phyloP scores from a whole-genome alignment of 2,329 filamentous ascomycete genomes.

The Talaromyces sp. region DNA sequence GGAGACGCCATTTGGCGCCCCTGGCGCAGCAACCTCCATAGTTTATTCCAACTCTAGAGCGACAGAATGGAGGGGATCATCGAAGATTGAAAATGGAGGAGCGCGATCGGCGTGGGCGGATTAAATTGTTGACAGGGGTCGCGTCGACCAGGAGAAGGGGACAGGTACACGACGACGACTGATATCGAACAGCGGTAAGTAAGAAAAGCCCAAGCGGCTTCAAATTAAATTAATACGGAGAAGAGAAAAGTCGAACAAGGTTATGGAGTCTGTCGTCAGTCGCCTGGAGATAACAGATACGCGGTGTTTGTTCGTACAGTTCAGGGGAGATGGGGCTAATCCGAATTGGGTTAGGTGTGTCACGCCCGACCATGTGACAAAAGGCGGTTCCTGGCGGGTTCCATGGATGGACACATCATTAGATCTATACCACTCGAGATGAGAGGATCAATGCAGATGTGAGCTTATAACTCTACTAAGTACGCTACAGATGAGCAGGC shows the following conservation, averaged over 20 bases:
- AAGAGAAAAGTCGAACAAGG: slow-evolving; percentile 10
- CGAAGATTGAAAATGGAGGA: slow-evolving; percentile 15
- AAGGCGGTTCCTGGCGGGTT: slow-evolving; percentile 16
- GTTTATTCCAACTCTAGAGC: slow-evolving; percentile 28
- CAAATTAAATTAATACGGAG: slow-evolving; percentile 22
- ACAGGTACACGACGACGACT: neutral
- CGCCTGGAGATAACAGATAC: slow-evolving; percentile 18
- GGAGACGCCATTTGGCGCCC: slow-evolving; percentile 39
- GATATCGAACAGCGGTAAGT: neutral
- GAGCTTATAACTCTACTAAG: too few species aligned
- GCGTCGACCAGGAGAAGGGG: slow-evolving; percentile 18
- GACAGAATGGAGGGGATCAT: slow-evolving; percentile 26
- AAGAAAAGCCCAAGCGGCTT: slow-evolving; percentile 10
- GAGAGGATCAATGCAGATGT: neutral
- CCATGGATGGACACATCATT: neutral
- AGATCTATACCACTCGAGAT: neutral
- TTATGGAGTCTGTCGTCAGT: slow-evolving; percentile 5
- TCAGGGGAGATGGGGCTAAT: slow-evolving; percentile 26
- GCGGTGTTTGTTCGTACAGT: slow-evolving; percentile 26
- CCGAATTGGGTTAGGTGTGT: slow-evolving; percentile 18
- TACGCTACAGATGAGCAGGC: too few species aligned
- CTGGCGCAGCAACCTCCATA: slow-evolving; percentile 44
- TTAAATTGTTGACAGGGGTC: slow-evolving; percentile 22
- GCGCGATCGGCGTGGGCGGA: slow-evolving; percentile 15
- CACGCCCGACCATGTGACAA: slow-evolving; percentile 26